Evolutionary conservation across 108 stramenopile species (phyloP), one percentile per base, ranked within the genome.

Genomic region (Skeletonema grethae): DNA sequence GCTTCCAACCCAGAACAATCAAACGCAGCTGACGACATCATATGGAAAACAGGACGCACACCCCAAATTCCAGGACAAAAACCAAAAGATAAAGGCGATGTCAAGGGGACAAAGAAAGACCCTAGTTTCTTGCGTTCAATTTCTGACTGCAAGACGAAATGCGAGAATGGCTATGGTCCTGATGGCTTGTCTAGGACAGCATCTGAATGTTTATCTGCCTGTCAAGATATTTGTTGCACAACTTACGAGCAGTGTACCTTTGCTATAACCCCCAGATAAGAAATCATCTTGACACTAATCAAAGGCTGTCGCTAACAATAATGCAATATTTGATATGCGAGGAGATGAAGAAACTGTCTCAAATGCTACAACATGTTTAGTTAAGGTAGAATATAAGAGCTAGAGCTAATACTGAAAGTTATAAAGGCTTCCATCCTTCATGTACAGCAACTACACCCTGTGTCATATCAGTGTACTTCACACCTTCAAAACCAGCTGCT

Each of bases 371-470:
- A 34, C 38, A 39, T 39, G 41, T 11, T n/a, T 4, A 4, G 41
- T 43, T 1, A 2, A 15, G 41, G 41, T 11, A 7, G 15, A 43
- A 43, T n/a, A 43, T n/a, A 43, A 43, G 50, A 53, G 50, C 50
- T 53, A n/a, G 10, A 53, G 16, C 43, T 48, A 48, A 18, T 18
- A 18, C n/a, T 18, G n/a, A 4, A 48, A 48, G 18, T 18, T 48
- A 18, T 16, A 88, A 58, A 50, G 87, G 85, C 61, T 93, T 93
- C 89, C 89, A 95, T 22, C 95, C 94, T 76, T 90, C 88, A 75
- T 96, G 95, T 9, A 96, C 76, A 7, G 97, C 96, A n/a, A 97
- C 97, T 61, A 96, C 96, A 20, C 99, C 99, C 5, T 91, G 85
- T 0, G 95, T 97, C 69, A 98, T 72, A 70, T 98, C 95, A 65